Percentiles rank a stretch among this genome's conserved stretches.
Conservation (phyloP, 345 rosid species). For the Geranium rotundifolium region DNA sequence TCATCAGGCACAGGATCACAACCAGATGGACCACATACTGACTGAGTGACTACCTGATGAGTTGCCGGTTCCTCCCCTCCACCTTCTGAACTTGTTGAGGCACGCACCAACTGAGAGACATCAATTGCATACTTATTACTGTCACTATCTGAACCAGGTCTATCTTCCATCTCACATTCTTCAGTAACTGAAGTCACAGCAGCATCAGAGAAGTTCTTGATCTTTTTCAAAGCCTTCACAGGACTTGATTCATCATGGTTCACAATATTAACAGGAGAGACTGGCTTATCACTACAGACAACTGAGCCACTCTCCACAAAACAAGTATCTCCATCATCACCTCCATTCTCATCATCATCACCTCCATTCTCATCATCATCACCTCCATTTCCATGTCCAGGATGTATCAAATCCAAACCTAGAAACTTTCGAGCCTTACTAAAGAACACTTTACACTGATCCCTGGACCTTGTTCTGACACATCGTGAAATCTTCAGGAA, state of each 20-base stretch:
- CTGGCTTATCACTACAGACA: slow-evolving; percentile 29
- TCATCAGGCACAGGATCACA: slow-evolving; percentile 12
- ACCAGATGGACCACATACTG: slow-evolving; percentile 11
- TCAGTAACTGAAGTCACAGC: slow-evolving; percentile 19
- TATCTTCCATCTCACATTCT: slow-evolving; percentile 15
- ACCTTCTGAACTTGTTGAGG: slow-evolving; percentile 18
- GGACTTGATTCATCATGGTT: slow-evolving; percentile 22
- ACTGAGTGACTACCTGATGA: slow-evolving; percentile 14
- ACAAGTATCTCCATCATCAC: slow-evolving; percentile 61
- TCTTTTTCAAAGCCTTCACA: slow-evolving; percentile 3
- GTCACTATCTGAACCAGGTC: slow-evolving; percentile 11
- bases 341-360: slow-evolving; percentile 48
- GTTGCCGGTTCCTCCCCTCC: slow-evolving; percentile 13
- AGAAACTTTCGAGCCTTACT: slow-evolving; percentile 92
- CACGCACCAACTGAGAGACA: slow-evolving; percentile 13
- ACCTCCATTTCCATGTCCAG: slow-evolving; percentile 28
- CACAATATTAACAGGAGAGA: slow-evolving; percentile 10
- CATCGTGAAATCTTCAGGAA: slow-evolving; percentile 54
- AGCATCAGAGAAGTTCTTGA: slow-evolving; percentile 2
- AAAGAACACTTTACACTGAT: slow-evolving; percentile 82
- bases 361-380: slow-evolving; percentile 42
- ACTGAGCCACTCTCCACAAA: slow-evolving; percentile 40
- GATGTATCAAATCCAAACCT: slow-evolving; percentile 58
- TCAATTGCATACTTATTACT: slow-evolving; percentile 16
- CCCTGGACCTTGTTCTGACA: slow-evolving; percentile 59